Base-by-base conservation (phyloP, 257 asterid genomes). In the Agastache rugosa region DNA sequence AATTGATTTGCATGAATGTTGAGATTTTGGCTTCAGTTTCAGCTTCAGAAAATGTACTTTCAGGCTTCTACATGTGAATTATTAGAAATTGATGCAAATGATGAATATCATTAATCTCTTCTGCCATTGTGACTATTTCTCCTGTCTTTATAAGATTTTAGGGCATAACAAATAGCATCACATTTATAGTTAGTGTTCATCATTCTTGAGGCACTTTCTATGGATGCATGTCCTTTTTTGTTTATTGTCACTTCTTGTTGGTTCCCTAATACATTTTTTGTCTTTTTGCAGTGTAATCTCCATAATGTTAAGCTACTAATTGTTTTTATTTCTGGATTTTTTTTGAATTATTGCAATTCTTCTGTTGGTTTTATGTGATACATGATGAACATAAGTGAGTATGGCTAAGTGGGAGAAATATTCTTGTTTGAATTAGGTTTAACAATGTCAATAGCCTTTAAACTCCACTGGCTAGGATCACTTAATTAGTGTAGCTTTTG, bases 11-110 rank as follows among this genome's bases (percentile, higher is more conserved):
- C 69, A 16, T 35, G n/a, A 19, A 20, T 6, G 10, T 19, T 37
- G 39, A 71, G 72, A 29, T 61, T 76, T 77, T 47, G 63, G 56
- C 27, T 41, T 41, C 12, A 8, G 12, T 31, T 5, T 31, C 7
- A 31, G 37, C 37, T 31, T 31, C 37, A 31, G 37, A 31, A 31
- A 31, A 31, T 31, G 6, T 4, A 31, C 37, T 31, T 29, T 11
- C 10, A 41, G 10, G 12, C 45, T 8, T 41, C 45, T 41, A 39
- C 11, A 39, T 39, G 11, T 39, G 44, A 8, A 39, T 39, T 39
- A 39, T 39, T 8, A 37, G 42, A 5, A 37, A 37, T 5, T 37
- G 42, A 1, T 37, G 42, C 42, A 37, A 37, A 37, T 37, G 42
- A 3, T 37, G 9, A 37, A 37, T 37, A 8, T 37, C 0, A 5